These are phyloP conservation scores for Penicillium janthinellum DNA, from an alignment of 2,329 filamentous ascomycete species.

Conservation along the genomic window DNA sequence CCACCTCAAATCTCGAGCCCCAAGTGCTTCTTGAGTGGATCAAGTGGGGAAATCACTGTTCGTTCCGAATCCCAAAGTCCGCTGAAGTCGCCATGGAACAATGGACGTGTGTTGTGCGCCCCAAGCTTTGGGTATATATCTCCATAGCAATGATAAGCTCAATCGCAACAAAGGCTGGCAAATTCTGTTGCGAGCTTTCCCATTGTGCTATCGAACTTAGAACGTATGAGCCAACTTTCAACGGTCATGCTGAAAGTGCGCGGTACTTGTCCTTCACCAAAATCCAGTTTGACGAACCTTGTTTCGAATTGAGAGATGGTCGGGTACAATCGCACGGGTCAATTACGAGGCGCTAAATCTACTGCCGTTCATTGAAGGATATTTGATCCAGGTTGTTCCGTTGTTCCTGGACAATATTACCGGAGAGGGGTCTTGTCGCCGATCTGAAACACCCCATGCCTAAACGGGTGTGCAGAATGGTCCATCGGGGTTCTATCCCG, in stretches of 20 bases:
- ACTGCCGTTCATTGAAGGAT: slow-evolving; percentile 18
- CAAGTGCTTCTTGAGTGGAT: not conserved
- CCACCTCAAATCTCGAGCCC: not conserved
- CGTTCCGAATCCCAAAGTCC: not conserved
- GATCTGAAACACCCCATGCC: slow-evolving; percentile 23
- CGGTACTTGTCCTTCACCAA: not conserved
- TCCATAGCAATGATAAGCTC: not conserved
- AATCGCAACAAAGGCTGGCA: not conserved
- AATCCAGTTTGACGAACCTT: not conserved
- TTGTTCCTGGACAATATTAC: slow-evolving; percentile 7
- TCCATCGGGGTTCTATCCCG: not conserved
- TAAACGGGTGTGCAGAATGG: slow-evolving; percentile 9
- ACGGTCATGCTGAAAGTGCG: not conserved
- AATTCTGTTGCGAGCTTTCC: not conserved
- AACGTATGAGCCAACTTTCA: not conserved
- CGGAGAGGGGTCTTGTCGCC: slow-evolving; percentile 11
- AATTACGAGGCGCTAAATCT: not conserved
- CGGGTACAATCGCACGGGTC: not conserved
- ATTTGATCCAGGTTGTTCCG: slow-evolving; percentile 5
- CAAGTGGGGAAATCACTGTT: not conserved
- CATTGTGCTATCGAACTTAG: not conserved
- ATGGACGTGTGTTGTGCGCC: not conserved
- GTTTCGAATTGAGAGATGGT: not conserved
- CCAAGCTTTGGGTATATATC: not conserved
- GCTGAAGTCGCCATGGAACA: not conserved